Base-by-base conservation (phyloP, 2,329 filamentous ascomycete species). In the Fusarium proliferatum region DNA sequence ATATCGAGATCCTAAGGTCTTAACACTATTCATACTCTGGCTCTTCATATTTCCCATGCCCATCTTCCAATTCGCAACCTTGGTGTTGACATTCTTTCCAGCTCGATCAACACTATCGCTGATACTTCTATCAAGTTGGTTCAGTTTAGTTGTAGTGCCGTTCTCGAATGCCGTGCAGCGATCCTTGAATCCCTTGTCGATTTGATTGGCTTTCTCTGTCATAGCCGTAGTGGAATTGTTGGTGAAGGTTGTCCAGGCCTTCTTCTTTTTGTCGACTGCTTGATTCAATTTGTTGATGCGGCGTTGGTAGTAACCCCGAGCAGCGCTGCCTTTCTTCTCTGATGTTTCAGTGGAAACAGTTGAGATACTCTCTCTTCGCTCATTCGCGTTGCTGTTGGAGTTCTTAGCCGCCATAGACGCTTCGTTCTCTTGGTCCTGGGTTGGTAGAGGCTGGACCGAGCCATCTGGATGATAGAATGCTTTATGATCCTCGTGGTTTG, bases 211-310 rank as follows among this genome's bases (percentile, higher is more conserved):
- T 17, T 64, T 67, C 0, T 75, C 63, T 1, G 57, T 30, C n/a
- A 75, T 73, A 1, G 62, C 48, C 9, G 57, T 39, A 21, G 61
- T 71, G 1, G 73, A 74, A 21, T 72, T 42, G 3, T 68, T 60
- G 17, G 56, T 36, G 10, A 72, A 64, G 3, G 45, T 58, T 2
- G 52, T 46, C 58, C 69, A 65, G 4, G 73, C 71, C n/a, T 74
- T 74, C 12, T 72, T 76, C 15, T 62, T 57, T 19, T 72, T 74
- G 17, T 74, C 71, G 6, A 76, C 52, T 8, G 56, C 73, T 46
- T 74, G 46, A 4, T 64, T 74, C 10, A 64, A 39, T 9, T 60
- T 74, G 36, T 64, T 48, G 15, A 72, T 11, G 0, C 56, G 73
- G 1, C 67, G 61, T 7, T 74, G 53, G 13, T 72, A 56, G 3